These are phyloP conservation scores for Kodamaea arcana DNA, from an alignment of 1,139 yeast genomes.

Conservation along the genomic window DNA sequence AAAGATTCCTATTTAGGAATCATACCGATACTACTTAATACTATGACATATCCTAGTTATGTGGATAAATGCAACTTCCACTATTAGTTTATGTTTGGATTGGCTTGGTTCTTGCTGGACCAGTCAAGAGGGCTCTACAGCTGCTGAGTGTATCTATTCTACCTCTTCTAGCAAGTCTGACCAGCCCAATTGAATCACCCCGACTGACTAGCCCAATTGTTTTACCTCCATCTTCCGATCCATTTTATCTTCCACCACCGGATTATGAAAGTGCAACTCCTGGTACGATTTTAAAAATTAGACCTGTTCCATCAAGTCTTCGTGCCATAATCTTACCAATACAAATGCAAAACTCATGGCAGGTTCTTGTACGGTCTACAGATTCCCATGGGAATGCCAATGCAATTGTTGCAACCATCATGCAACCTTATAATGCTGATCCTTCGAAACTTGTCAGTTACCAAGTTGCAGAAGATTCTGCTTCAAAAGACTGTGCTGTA, in stretches of 20 bases:
- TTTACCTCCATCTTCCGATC: constrained; percentile 18
- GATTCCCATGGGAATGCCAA: constrained; percentile 30
- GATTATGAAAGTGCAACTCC: constrained; percentile 20
- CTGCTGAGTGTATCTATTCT: too few relatives aligned
- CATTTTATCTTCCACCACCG: constrained; percentile 24
- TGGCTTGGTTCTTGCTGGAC: too few relatives aligned
- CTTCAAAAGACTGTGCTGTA: constrained; percentile 27
- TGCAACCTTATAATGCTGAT: constrained; percentile 30
- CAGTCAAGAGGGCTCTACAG: too few relatives aligned
- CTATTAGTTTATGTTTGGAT: too few relatives aligned
- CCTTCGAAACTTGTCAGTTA: constrained; percentile 26
- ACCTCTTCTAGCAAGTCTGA: too few relatives aligned
- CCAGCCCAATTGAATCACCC: too few relatives aligned
- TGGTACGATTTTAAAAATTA: constrained; percentile 24
- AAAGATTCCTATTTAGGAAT: too few relatives aligned
- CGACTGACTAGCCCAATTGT: too few relatives aligned
- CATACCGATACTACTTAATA: too few relatives aligned
- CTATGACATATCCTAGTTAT: too few relatives aligned
- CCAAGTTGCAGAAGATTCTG: constrained; percentile 34
- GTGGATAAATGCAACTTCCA: too few relatives aligned
- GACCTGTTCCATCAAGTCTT: constrained; percentile 21
- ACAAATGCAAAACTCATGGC: constrained; percentile 23
- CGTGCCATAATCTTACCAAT: constrained; percentile 13
- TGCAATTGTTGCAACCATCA: constrained; percentile 29
- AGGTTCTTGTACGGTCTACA: constrained; percentile 30